Evolutionary conservation across 441 rosid genomes (phyloP).

Genomic region (Macaranga tanarius): DNA sequence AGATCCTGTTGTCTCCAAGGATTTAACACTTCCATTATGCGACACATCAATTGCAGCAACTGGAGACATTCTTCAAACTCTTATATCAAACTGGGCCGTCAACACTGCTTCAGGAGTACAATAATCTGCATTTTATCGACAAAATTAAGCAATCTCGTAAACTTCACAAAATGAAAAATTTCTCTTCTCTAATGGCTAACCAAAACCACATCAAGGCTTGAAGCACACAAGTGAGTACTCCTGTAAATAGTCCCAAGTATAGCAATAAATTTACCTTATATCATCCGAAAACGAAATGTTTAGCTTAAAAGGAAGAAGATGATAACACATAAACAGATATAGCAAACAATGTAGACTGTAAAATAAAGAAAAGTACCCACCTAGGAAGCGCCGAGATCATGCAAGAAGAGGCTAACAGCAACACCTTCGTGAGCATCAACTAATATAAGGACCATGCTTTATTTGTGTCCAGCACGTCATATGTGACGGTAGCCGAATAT

Average conservation of each 20-base stretch:
- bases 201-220: no score
- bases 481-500: background rate
- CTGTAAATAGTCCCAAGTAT: no score
- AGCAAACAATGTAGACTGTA: background rate
- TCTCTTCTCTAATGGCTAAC: background rate
- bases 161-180: no score
- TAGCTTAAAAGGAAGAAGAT: no score
- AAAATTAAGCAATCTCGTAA: background rate
- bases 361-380: background rate
- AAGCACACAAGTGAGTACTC: no score
- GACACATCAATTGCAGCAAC: conserved; percentile 21
- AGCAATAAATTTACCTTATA: no score
- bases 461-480: background rate
- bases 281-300: no score
- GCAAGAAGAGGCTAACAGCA: background rate
- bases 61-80: conserved; percentile 11
- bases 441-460: background rate
- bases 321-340: background rate
- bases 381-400: background rate
- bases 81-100: background rate
- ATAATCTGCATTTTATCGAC: background rate
- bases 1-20: conserved; percentile 22
- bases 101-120: no score
- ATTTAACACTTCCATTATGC: conserved; percentile 30
- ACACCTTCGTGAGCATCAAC: conserved; percentile 4